Evolutionary conservation across 2,329 filamentous ascomycete genomes (phyloP).

Genomic region (Huntiella abstrusa): DNA sequence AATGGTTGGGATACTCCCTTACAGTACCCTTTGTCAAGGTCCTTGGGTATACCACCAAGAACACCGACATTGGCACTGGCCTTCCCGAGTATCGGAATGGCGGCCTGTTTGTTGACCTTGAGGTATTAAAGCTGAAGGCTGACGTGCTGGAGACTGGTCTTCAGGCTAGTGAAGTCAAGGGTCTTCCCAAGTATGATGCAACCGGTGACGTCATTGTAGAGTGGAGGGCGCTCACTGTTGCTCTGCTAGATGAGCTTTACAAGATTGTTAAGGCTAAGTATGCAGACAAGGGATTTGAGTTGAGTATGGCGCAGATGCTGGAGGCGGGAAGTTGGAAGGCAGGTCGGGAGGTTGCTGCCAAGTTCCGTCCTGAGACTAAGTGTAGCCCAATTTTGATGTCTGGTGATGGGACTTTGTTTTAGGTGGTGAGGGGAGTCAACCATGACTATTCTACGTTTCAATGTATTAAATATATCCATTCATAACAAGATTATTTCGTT

Average conservation of each 20-base stretch:
- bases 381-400: constrained; percentile 68
- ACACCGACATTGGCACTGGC: constrained; percentile 40
- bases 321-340: constrained; percentile 41
- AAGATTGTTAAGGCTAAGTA: constrained; percentile 22
- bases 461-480: neutral
- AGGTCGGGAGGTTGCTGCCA: constrained; percentile 62
- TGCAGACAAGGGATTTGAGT: constrained; percentile 17
- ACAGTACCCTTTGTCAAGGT: constrained; percentile 43
- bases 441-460: neutral
- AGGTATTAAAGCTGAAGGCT: constrained; percentile 31
- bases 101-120: constrained; percentile 45
- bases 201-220: constrained; percentile 40
- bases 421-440: constrained; percentile 13
- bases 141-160: constrained; percentile 25
- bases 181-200: constrained; percentile 31
- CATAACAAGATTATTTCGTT: neutral
- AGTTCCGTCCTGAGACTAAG: constrained; percentile 59
- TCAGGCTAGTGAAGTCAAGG: constrained; percentile 17
- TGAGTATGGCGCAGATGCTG: constrained; percentile 31
- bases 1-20: constrained; percentile 56
- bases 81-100: constrained; percentile 57
- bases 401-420: constrained; percentile 68
- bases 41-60: constrained; percentile 31
- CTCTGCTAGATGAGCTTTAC: constrained; percentile 32
- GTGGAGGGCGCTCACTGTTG: constrained; percentile 40